Percentiles rank a stretch among this genome's conserved stretches.
phyloP scores from a whole-genome alignment of 228 moss, liverwort and hornwort species.

The Sphagnum fallax region DNA sequence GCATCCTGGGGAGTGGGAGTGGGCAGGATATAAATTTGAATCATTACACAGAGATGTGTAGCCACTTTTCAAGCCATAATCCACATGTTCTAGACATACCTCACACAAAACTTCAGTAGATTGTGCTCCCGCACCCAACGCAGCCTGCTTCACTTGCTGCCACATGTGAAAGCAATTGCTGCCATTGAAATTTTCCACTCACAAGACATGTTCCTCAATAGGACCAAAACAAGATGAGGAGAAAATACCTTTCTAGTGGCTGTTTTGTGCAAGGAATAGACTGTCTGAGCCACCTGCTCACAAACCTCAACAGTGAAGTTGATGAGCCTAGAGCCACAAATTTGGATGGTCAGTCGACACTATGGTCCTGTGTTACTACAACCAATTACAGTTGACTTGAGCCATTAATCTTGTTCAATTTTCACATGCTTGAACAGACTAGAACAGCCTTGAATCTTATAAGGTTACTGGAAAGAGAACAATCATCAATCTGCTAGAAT shows the following conservation, averaged over 20 bases:
- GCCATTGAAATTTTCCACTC: too few species aligned
- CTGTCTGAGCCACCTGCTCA: conserved; percentile 62
- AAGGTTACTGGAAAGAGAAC: neutral
- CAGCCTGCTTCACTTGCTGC: conserved; percentile 87
- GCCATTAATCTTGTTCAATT: neutral
- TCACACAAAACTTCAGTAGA: conserved; percentile 83
- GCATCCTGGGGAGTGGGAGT: too few species aligned
- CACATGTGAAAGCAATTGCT: neutral
- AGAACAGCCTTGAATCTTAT: neutral
- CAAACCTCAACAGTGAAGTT: too few species aligned
- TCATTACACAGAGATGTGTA: too few species aligned
- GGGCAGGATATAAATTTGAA: too few species aligned
- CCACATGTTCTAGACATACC: conserved; percentile 27
- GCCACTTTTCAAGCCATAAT: too few species aligned
- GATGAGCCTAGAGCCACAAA: too few species aligned
- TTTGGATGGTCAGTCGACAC: too few species aligned
- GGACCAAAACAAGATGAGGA: neutral
- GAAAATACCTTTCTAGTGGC: conserved; percentile 77
- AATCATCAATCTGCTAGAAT: too few species aligned
- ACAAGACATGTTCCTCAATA: too few species aligned
- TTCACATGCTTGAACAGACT: neutral
- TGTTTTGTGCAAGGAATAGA: conserved; percentile 90
- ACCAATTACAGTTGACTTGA: too few species aligned
- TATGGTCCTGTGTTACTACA: too few species aligned
- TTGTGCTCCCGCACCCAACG: conserved; percentile 77